Evolutionary conservation across 2,329 filamentous ascomycete genomes (phyloP), one percentile per base, ranked within the genome.

Genomic region (Neofusicoccum umdonicola): DNA sequence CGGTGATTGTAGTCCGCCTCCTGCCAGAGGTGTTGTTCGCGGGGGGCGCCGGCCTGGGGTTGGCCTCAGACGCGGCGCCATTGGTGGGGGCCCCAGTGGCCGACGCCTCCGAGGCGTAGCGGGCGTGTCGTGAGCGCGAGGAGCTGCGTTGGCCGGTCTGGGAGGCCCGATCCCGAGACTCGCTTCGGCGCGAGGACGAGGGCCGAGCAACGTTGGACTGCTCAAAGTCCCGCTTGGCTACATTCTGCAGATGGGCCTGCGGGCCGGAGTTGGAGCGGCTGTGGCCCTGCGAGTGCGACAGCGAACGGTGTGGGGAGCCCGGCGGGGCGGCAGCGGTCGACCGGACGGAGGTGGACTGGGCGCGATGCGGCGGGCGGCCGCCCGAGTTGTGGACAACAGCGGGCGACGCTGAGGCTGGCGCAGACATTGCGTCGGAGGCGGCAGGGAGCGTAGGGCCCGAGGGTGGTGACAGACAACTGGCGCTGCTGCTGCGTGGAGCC

Each of bases 1-100:
- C 93, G 60, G 91, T 91, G 74, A 99, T 96, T 45, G 91, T 94
- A 12, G 94, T 97, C 72, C 88, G 80, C 69, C 87, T 80, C 63
- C 83, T 56, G 51, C 64, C 58, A 61, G 45, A 63, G 31, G 50
- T 64, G 60, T 66, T 64, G 39, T 51, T 63, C 17, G 41, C 41
- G 15, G 64, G 13, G 12, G 57, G 50, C 17, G 52, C 60, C 19
- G 37, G 64, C 8, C 58, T 64, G 15, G 45, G 50, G 6, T 12
- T 44, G 48, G 35, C 8, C 39, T 78, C 75, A 50, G 71, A 64
- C 56, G 75, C 71, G 68, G 74, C 71, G 62, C 75, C 76, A 66
- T 78, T 78, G 71, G 71, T 74, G 66, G 72, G 69, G 67, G 72
- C 73, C 58, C 73, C 73, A 57, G 71, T 67, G 45, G 76, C 73